A percentile compares a stretch with the other conserved stretches of the same genome.
Evolutionary conservation across 495 filamentous ascomycete species (phyloP).

Genomic region (Tetracladium marchalianum): DNA sequence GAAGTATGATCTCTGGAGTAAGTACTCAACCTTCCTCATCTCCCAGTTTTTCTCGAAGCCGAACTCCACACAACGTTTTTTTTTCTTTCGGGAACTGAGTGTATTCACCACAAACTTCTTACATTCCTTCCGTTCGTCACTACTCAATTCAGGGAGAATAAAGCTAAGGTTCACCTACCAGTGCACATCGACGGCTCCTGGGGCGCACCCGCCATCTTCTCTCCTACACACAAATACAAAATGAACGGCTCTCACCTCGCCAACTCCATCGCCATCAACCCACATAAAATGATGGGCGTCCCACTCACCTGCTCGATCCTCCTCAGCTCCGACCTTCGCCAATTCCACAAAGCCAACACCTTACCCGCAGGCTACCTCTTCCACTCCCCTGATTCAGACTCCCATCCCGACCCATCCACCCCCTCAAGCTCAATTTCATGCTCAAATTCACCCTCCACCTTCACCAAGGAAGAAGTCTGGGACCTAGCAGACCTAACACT

Average conservation of each 20-base stretch:
- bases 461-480: constrained; percentile 66
- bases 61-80: too few relatives aligned
- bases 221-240: constrained; percentile 47
- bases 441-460: too few relatives aligned
- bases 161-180: not conserved
- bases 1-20: constrained; percentile 58
- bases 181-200: constrained; percentile 84
- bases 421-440: constrained; percentile 63
- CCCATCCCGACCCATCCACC: not conserved
- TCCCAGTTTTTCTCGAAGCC: too few relatives aligned
- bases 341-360: constrained; percentile 75
- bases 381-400: constrained; percentile 40
- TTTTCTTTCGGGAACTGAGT: too few relatives aligned
- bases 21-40: too few relatives aligned
- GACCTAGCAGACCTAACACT: constrained; percentile 91
- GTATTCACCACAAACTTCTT: too few relatives aligned
- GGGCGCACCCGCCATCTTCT: constrained; percentile 83
- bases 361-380: constrained; percentile 84
- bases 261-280: constrained; percentile 75
- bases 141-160: too few relatives aligned
- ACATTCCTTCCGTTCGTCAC: too few relatives aligned
- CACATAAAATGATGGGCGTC: constrained; percentile 94
- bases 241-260: constrained; percentile 62
- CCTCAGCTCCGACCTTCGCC: constrained; percentile 59
- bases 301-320: constrained; percentile 89